Base-by-base conservation (phyloP, 2,329 filamentous ascomycete genomes). In the Talaromyces sp. region DNA sequence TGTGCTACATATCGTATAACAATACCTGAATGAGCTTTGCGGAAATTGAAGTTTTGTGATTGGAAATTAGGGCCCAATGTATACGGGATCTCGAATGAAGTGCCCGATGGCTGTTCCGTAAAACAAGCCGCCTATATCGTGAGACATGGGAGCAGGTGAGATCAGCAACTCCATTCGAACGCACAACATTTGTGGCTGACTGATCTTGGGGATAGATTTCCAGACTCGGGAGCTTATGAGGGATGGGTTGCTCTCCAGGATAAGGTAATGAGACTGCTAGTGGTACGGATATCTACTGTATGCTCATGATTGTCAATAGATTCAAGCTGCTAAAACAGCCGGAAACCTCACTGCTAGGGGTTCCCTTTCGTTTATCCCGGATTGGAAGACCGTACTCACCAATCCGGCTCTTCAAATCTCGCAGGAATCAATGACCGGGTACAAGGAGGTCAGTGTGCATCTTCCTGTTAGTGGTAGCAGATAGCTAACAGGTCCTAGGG, bases 81-180 rank as follows among this genome's bases (percentile, higher is more conserved):
- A 48, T 78, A 81, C 60, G 75, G 73, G 11, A 82, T 87, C 56
- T 80, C 80, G 0, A 72, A 78, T 31, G 75, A 80, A 3, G 74
- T 83, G 1, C 84, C 84, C 0, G 74, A 79, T 1, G 76, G 78
- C 43, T 88, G 85, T 66, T 73, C 72, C 9, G 79, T 88, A 3
- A 82, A 87, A 59, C 80, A 84, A 64, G 84, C 81, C 2, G 81
- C 82, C 5, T 86, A 84, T 61, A 72, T 84, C 35, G 77, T 78
- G 1, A 80, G 84, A 17, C 85, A 87, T 72, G 85, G 85, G 17
- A 85, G 82, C 41, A 77, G 84, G 41, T 88, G 81, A 35, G 31
- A n/a, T 17, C 3, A 6, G 2, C 5, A 17, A 28, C 7, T 3
- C 6, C 21, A 41, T 6, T 21, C 5, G 39, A 19, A 9, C 6